These are phyloP conservation scores for Tricholoma flavovirens DNA, from an alignment of 768 basidiomycete species.

Conservation along the genomic window DNA sequence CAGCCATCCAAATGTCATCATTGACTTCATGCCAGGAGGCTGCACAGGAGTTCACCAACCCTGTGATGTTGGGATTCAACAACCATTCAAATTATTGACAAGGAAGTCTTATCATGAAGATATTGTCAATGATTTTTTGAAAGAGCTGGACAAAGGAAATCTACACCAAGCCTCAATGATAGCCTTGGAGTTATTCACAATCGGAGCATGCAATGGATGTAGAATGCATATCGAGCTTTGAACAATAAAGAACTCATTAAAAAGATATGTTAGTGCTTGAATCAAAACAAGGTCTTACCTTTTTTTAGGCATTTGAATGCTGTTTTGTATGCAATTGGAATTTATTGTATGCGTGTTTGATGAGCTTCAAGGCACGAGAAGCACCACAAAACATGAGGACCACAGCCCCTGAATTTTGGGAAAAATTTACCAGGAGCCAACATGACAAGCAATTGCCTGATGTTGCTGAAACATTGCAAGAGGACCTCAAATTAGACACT, in stretches of 20 bases:
- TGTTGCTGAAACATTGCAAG: neutral
- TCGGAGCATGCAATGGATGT: neutral
- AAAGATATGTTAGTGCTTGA: neutral
- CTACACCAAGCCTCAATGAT: neutral
- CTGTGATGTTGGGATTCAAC: conserved; percentile 34
- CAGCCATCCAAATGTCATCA: conserved; percentile 17
- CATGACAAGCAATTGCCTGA: neutral
- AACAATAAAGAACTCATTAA: neutral
- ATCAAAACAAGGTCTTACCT: neutral
- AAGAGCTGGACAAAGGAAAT: conserved; percentile 2
- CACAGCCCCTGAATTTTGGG: neutral
- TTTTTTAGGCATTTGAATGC: neutral
- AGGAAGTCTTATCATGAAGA: conserved; percentile 27
- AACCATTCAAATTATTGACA: conserved; percentile 28
- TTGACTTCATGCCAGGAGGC: conserved; percentile 27
- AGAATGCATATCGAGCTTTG: neutral
- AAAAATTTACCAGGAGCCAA: neutral
- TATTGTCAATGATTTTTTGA: conserved; percentile 21
- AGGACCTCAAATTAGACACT: no score
- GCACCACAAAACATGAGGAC: neutral
- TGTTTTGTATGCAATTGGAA: neutral
- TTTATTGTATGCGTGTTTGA: neutral
- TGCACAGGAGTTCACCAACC: conserved; percentile 28
- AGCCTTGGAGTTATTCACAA: neutral
- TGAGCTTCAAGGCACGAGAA: neutral